Evolutionary conservation across 2,329 filamentous ascomycete species (phyloP), one percentile per base, ranked within the genome.

Genomic region (Dactylella cylindrospora): DNA sequence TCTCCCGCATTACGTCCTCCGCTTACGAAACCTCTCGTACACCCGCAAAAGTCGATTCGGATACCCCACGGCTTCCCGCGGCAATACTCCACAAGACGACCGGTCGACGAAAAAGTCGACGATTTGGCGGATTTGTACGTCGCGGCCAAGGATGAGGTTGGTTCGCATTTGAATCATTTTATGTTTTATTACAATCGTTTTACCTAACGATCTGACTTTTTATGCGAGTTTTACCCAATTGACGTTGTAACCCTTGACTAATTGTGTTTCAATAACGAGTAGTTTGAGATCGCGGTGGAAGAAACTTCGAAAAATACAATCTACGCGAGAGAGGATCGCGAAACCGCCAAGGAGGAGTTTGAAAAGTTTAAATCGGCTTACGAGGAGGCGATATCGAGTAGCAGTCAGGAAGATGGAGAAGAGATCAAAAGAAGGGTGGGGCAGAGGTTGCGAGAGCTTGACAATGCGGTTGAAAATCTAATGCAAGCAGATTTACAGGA

Each of bases 291-390:
- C 25, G 77, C 77, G 23, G 72, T 73, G 50, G 77, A 79, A 73
- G 55, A 65, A 61, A 65, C 65, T 7, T 39, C 76, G 65, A 79
- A 78, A 70, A 76, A 77, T 54, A 78, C 77, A 8, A 76, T 79
- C 25, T 81, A 81, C 69, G 79, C 79, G 1, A 73, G 76, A 13
- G 78, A 78, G 20, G 79, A 81, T 62, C 72, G 79, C 3, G 76
- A 74, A 13, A 78, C 78, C 19, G 78, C 79, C 25, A 68, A 76
- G 8, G 78, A 79, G 68, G 79, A 79, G 65, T 66, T 82, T 50
- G 74, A 74, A 32, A 74, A 72, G 64, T 71, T 81, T 49, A 71
- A 79, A 60, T 73, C 74, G 43, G 76, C 73, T 8, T 81, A 77
- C 57, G 70, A 72, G 28, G 70, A 69, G 13, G 72, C 76, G 1